These are phyloP conservation scores for Albifimbria verrucaria DNA, from an alignment of 2,329 filamentous ascomycete genomes.

Conservation along the genomic window DNA sequence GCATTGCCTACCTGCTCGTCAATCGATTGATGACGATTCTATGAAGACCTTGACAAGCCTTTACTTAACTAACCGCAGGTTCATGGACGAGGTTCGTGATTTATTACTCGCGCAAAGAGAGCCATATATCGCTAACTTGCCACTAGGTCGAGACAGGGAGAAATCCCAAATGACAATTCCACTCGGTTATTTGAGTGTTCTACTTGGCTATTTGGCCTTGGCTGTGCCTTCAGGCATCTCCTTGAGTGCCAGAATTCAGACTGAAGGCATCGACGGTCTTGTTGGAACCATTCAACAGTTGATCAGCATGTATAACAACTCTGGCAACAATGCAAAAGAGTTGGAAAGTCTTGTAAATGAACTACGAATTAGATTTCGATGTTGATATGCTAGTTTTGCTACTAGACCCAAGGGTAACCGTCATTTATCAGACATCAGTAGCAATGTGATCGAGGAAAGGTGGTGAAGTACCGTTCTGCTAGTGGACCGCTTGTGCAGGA, in stretches of 20 bases:
- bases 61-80: constrained; percentile 66
- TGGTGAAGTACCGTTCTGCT: too few relatives aligned
- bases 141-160: constrained; percentile 62
- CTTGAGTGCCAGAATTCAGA: constrained; percentile 38
- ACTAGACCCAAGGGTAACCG: too few relatives aligned
- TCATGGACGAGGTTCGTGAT: constrained; percentile 62
- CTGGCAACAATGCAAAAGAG: constrained; percentile 41
- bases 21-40: constrained; percentile 32
- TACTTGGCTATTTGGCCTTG: constrained; percentile 78
- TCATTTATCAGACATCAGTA: background rate
- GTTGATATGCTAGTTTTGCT: background rate
- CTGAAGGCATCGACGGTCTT: constrained; percentile 41
- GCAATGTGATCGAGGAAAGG: too few relatives aligned
- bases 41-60: constrained; percentile 59
- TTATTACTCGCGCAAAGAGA: background rate
- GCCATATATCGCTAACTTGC: constrained; percentile 10
- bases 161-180: constrained; percentile 79
- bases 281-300: constrained; percentile 54
- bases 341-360: constrained; percentile 35
- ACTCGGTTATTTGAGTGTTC: constrained; percentile 79
- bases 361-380: constrained; percentile 22
- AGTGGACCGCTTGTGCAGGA: too few relatives aligned
- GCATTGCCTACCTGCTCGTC: constrained; percentile 62
- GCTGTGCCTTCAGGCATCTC: constrained; percentile 39
- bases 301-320: constrained; percentile 46